phyloP scores from a whole-genome alignment of 768 basidiomycete species.

The Panaeolus cyanescens region DNA sequence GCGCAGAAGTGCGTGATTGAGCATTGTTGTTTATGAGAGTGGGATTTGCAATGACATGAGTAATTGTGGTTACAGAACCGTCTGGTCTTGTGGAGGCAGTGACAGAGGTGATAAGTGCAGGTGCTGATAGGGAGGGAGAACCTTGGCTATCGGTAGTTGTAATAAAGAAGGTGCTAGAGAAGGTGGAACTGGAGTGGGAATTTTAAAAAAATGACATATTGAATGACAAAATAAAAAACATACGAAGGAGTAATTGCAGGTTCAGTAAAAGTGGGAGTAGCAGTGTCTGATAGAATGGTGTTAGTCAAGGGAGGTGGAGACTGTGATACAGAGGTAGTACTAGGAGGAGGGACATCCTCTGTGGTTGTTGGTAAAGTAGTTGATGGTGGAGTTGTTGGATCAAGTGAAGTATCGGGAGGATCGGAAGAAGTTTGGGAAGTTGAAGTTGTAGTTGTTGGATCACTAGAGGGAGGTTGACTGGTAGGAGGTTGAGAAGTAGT shows the following conservation, averaged over 20 bases:
- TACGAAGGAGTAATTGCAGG: slow-evolving; percentile 15
- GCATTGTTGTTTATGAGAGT: slow-evolving; percentile 58
- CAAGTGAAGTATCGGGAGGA: slow-evolving; percentile 15
- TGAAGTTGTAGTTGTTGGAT: slow-evolving; percentile 10
- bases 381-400: slow-evolving; percentile 11
- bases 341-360: slow-evolving; percentile 10
- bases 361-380: slow-evolving; percentile 12
- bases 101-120: slow-evolving; percentile 57
- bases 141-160: slow-evolving; percentile 65
- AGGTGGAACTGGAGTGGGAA: slow-evolving; percentile 46
- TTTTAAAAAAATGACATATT: slow-evolving; percentile 14
- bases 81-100: slow-evolving; percentile 54
- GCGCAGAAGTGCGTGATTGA: slow-evolving; percentile 50
- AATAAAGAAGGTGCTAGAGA: slow-evolving; percentile 53
- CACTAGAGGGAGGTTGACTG: slow-evolving; percentile 15
- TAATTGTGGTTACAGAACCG: slow-evolving; percentile 59
- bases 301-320: slow-evolving; percentile 8
- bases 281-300: neutral
- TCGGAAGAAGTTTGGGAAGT: slow-evolving; percentile 19
- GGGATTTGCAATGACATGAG: slow-evolving; percentile 68
- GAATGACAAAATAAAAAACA: slow-evolving; percentile 14
- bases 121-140: slow-evolving; percentile 47
- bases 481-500: slow-evolving; percentile 1
- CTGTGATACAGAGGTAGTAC: slow-evolving; percentile 16
- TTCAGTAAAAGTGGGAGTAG: slow-evolving; percentile 9